phyloP scores from a whole-genome alignment of 768 basidiomycete species.

The Termitomyces sp. region DNA sequence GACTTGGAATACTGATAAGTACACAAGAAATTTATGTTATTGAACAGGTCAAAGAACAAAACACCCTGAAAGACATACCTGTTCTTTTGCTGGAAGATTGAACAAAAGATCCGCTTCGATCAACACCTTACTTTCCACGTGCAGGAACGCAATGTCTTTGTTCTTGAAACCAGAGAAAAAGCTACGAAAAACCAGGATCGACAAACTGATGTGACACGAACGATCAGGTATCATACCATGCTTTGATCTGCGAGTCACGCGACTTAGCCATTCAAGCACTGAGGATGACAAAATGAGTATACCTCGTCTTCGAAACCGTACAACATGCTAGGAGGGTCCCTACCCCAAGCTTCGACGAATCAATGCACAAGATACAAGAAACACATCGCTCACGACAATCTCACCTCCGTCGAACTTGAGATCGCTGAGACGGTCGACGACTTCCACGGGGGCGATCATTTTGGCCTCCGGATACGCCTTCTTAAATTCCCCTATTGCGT shows the following conservation, averaged over 20 bases:
- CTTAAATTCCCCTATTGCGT: constrained; percentile 48
- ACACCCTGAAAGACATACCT: constrained; percentile 31
- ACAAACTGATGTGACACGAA: not conserved
- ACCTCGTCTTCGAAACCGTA: constrained; percentile 73
- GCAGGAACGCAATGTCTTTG: constrained; percentile 80
- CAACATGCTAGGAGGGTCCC: constrained; percentile 47
- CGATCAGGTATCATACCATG: constrained; percentile 30
- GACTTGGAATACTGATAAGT: constrained; percentile 35
- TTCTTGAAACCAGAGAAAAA: constrained; percentile 63
- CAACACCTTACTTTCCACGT: constrained; percentile 58
- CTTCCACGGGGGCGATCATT: constrained; percentile 57
- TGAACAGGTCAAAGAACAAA: too few relatives aligned
- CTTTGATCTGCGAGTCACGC: constrained; percentile 30
- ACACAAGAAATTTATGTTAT: not conserved
- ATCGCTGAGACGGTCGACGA: constrained; percentile 42
- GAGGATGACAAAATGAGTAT: not conserved
- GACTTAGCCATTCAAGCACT: not conserved
- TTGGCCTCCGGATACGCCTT: constrained; percentile 62
- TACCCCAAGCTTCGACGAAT: constrained; percentile 40
- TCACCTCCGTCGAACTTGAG: constrained; percentile 59
- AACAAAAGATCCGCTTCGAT: constrained; percentile 76
- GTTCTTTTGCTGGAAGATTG: constrained; percentile 77
- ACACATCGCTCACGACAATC: constrained; percentile 10
- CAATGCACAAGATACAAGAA: not conserved
- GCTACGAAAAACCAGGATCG: constrained; percentile 22